Conservation (phyloP, 164 flowering plant genomes). For the Stephania japonica region DNA sequence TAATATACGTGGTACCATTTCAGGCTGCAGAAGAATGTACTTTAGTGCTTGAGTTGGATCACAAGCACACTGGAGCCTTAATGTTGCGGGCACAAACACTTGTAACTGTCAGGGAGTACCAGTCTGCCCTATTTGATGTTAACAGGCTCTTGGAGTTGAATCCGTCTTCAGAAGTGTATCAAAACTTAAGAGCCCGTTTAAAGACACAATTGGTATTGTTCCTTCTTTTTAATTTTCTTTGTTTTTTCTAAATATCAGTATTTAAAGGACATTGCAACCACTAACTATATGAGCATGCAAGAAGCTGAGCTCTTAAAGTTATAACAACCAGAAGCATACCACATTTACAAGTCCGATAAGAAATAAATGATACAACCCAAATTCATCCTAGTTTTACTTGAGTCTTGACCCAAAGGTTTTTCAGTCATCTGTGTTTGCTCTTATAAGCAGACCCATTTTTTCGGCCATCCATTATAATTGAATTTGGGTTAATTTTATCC, state of each 20-base stretch:
- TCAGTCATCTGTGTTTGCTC: not conserved
- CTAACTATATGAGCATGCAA: not conserved
- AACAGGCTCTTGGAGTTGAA: constrained; percentile 77
- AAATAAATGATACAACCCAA: too few relatives aligned
- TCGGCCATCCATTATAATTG: not conserved
- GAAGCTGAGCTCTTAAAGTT: not conserved
- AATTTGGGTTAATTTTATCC: not conserved
- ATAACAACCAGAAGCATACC: too few relatives aligned
- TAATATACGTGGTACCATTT: not conserved
- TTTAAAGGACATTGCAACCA: not conserved
- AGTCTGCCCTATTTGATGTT: constrained; percentile 90
- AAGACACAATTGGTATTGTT: constrained; percentile 77
- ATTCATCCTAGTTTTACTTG: not conserved
- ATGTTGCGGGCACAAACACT: constrained; percentile 95
- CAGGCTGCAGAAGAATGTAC: constrained; percentile 96
- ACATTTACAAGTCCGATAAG: too few relatives aligned
- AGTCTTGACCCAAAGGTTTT: not conserved
- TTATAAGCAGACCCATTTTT: not conserved
- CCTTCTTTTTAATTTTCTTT: constrained; percentile 8
- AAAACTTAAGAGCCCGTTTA: constrained; percentile 66
- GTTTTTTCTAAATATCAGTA: not conserved
- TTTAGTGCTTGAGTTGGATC: constrained; percentile 87
- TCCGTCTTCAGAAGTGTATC: constrained; percentile 83
- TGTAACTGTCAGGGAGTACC: constrained; percentile 82
- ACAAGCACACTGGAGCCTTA: constrained; percentile 83